phyloP scores from a whole-genome alignment of 805 yeast species.

The Aciculoconidium aculeatum region DNA sequence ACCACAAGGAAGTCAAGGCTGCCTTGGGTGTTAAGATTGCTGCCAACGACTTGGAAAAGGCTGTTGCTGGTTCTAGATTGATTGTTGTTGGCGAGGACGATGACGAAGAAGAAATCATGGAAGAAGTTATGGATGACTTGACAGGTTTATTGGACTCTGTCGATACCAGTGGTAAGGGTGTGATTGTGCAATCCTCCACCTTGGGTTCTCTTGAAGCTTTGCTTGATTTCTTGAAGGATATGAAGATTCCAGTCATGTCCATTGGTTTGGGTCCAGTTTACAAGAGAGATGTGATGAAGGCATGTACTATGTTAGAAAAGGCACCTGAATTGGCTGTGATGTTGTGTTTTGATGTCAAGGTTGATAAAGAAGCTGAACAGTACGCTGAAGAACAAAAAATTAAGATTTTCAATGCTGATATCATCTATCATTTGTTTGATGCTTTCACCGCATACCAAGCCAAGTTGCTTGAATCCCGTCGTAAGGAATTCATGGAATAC shows the following conservation, averaged over 20 bases:
- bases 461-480: conserved; percentile 80
- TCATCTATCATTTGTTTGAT: conserved; percentile 95
- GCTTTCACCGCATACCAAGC: conserved; percentile 89
- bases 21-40: conserved; percentile 98
- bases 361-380: conserved; percentile 97
- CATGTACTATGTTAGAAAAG: conserved; percentile 92
- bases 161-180: conserved; percentile 94
- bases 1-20: conserved; percentile 96
- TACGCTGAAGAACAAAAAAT: conserved; percentile 92
- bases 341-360: conserved; percentile 96
- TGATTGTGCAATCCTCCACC: conserved; percentile 96
- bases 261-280: conserved; percentile 97
- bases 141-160: conserved; percentile 92
- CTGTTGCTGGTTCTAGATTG: conserved; percentile 97
- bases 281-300: conserved; percentile 98
- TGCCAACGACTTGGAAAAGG: conserved; percentile 95
- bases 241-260: conserved; percentile 99
- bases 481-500: conserved; percentile 78
- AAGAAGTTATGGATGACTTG: conserved; percentile 97
- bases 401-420: conserved; percentile 90
- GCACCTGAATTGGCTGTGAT: conserved; percentile 95
- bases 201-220: conserved; percentile 97
- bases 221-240: conserved; percentile 91
- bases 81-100: conserved; percentile 94
- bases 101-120: conserved; percentile 96